Evolutionary conservation across 2,329 filamentous ascomycete genomes (phyloP).

Genomic region (Apiospora aurea): DNA sequence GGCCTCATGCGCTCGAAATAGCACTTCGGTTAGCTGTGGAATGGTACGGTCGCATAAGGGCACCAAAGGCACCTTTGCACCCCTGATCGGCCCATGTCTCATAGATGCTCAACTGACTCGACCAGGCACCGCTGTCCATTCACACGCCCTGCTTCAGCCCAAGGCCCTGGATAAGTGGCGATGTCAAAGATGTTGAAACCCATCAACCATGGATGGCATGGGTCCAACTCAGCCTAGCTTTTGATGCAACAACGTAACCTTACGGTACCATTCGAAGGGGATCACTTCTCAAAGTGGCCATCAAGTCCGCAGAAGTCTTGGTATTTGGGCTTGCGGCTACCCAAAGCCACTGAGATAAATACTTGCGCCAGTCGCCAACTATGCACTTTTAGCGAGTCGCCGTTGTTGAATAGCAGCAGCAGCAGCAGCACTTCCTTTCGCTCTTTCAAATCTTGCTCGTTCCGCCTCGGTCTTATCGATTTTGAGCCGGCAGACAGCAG

Average conservation of each 20-base stretch:
- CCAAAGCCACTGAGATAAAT: neutral
- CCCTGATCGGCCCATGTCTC: slow-evolving; percentile 3
- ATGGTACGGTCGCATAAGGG: neutral
- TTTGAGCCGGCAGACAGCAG: neutral
- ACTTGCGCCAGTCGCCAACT: neutral
- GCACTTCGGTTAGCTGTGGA: neutral
- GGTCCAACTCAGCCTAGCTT: neutral
- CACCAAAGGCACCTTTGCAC: neutral
- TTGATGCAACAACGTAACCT: neutral
- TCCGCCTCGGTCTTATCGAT: neutral
- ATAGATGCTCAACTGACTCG: neutral
- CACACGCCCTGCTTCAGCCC: slow-evolving; percentile 11
- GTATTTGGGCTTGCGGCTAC: neutral
- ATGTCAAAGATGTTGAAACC: neutral
- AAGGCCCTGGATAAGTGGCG: slow-evolving; percentile 16
- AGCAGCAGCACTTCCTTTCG: slow-evolving; percentile 11
- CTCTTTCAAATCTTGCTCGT: neutral
- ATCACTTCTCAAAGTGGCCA: neutral
- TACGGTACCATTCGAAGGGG: neutral
- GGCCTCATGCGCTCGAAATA: slow-evolving; percentile 14
- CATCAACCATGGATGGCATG: neutral
- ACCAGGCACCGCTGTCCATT: slow-evolving; percentile 8
- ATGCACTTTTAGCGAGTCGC: neutral
- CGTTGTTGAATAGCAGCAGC: neutral
- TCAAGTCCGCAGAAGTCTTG: slow-evolving; percentile 8